Conservation (phyloP, 2,329 filamentous ascomycete species). For the Plenodomus biglobosus region DNA sequence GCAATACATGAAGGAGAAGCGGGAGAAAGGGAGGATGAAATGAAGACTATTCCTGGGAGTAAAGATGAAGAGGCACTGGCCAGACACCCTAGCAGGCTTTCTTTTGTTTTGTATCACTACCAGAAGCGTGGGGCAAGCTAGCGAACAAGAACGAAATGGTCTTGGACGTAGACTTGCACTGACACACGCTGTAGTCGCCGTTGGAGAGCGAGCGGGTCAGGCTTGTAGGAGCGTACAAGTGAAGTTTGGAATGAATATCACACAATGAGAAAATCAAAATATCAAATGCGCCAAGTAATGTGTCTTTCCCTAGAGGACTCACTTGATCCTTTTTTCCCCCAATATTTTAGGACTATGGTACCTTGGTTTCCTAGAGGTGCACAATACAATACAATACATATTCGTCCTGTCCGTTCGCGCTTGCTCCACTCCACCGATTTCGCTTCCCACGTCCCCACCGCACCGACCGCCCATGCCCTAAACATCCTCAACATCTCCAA, state of each 20-base stretch:
- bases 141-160: conserved; percentile 9
- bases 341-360: no score
- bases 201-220: conserved; percentile 22
- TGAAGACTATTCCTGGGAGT: conserved; percentile 4
- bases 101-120: conserved; percentile 22
- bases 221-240: conserved; percentile 8
- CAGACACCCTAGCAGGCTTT: not conserved
- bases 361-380: no score
- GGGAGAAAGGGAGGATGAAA: conserved; percentile 46
- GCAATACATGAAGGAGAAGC: conserved; percentile 82
- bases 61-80: not conserved
- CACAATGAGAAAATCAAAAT: no score
- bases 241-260: not conserved
- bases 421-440: not conserved
- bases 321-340: no score
- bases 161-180: conserved; percentile 5
- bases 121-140: conserved; percentile 7
- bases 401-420: no score
- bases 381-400: no score
- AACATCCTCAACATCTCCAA: no score
- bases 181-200: conserved; percentile 14
- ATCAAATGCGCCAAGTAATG: no score
- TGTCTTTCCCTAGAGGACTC: no score
- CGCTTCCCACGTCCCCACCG: not conserved
- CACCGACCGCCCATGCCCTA: no score